Conservation (phyloP, 2,329 filamentous ascomycete species). For the Xylaria sp. region DNA sequence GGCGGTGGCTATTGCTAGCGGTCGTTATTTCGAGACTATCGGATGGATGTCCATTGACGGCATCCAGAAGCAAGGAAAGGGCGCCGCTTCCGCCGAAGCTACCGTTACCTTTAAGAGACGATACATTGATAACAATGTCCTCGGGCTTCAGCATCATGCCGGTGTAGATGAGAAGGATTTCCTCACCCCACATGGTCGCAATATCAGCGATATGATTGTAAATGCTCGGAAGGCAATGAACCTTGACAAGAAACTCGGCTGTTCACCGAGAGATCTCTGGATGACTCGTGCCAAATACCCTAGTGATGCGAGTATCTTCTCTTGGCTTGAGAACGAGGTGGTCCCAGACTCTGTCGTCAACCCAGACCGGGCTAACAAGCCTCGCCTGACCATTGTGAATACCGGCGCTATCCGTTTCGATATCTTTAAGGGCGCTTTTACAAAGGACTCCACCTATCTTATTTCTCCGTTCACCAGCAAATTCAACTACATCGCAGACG, state of each 20-base stretch:
- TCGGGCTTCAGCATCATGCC: slow-evolving; percentile 82
- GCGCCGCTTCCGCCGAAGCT: slow-evolving; percentile 40
- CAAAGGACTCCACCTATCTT: slow-evolving; percentile 82
- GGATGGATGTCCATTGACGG: slow-evolving; percentile 90
- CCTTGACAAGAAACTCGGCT: slow-evolving; percentile 80
- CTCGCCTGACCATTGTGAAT: slow-evolving; percentile 79
- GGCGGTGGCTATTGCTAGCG: slow-evolving; percentile 81
- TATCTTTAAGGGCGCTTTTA: slow-evolving; percentile 91
- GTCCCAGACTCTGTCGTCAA: slow-evolving; percentile 71
- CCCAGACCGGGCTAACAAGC: slow-evolving; percentile 60
- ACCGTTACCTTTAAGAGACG: slow-evolving; percentile 71
- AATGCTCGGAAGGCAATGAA: slow-evolving; percentile 71
- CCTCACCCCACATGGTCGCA: slow-evolving; percentile 73
- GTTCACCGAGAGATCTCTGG: slow-evolving; percentile 81
- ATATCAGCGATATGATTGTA: slow-evolving; percentile 73
- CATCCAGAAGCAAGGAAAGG: slow-evolving; percentile 47
- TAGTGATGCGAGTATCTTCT: slow-evolving; percentile 75
- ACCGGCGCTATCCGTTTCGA: slow-evolving; percentile 94
- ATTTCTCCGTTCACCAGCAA: slow-evolving; percentile 86
- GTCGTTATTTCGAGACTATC: slow-evolving; percentile 92
- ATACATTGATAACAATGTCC: slow-evolving; percentile 95
- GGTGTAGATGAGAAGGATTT: slow-evolving; percentile 75
- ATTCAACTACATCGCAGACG: slow-evolving; percentile 77
- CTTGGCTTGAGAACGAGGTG: slow-evolving; percentile 77
- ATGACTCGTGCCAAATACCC: slow-evolving; percentile 80